These are phyloP conservation scores for Penicillium janthinellum DNA, from an alignment of 2,329 filamentous ascomycete genomes.

Conservation along the genomic window DNA sequence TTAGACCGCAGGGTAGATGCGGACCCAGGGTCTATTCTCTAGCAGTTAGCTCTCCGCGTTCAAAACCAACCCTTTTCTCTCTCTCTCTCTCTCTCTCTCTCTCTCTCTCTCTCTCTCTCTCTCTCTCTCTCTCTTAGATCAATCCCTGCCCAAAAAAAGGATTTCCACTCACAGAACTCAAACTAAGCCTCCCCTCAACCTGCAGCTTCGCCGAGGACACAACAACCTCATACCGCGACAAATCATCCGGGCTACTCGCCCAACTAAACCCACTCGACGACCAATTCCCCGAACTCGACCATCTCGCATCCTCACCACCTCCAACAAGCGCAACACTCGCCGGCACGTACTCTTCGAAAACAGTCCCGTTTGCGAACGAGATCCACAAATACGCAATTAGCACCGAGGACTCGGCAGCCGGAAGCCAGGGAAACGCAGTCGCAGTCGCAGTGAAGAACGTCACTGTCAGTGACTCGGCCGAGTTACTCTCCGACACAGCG, in stretches of 20 bases:
- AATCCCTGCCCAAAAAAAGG: no score
- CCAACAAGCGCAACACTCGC: slow-evolving; percentile 18
- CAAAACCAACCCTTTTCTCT: no score
- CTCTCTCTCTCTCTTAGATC: no score
- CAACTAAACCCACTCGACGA: slow-evolving; percentile 16
- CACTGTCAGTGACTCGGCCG: slow-evolving; percentile 32
- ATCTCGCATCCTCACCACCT: background rate
- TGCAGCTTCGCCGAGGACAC: slow-evolving; percentile 16
- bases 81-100: no score
- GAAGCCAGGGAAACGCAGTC: slow-evolving; percentile 42
- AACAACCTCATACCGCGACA: slow-evolving; percentile 17
- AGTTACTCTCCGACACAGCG: slow-evolving; percentile 32
- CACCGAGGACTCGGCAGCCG: slow-evolving; percentile 14
- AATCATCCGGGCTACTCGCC: slow-evolving; percentile 3
- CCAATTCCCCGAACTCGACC: slow-evolving; percentile 13
- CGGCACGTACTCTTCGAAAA: slow-evolving; percentile 15
- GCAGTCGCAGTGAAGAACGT: slow-evolving; percentile 36
- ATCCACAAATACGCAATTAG: slow-evolving; percentile 32
- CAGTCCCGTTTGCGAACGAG: slow-evolving; percentile 31
- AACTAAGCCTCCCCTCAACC: slow-evolving; percentile 14
- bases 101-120: no score
- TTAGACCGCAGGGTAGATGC: slow-evolving; percentile 24
- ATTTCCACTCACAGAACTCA: slow-evolving; percentile 15
- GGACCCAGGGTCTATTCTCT: background rate
- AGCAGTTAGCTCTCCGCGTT: background rate